These are phyloP conservation scores for Rhypophila decipiens DNA, from an alignment of 495 filamentous ascomycete species.

Conservation along the genomic window DNA sequence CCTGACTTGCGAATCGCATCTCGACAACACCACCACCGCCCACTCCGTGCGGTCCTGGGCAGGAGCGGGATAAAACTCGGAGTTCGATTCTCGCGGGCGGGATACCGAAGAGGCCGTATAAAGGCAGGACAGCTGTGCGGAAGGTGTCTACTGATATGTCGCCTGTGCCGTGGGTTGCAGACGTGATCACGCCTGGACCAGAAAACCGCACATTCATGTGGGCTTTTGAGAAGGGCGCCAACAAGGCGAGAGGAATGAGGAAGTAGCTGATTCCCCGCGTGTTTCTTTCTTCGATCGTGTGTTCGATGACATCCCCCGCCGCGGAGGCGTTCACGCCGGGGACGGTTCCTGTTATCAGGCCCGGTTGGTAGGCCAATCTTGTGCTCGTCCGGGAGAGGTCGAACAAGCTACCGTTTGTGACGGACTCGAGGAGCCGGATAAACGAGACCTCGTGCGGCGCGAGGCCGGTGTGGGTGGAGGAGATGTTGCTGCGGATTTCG, in stretches of 20 bases:
- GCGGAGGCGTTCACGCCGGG: slow-evolving; percentile 55
- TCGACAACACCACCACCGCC: slow-evolving; percentile 91
- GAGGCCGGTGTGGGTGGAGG: slow-evolving; percentile 78
- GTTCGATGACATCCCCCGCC: slow-evolving; percentile 64
- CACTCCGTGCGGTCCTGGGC: slow-evolving; percentile 60
- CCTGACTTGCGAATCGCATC: slow-evolving; percentile 83
- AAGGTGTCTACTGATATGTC: slow-evolving; percentile 90
- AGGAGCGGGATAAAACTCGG: slow-evolving; percentile 71
- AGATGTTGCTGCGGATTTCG: slow-evolving; percentile 82
- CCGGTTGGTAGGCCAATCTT: slow-evolving; percentile 81
- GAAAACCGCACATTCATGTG: slow-evolving; percentile 82
- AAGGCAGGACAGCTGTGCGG: slow-evolving; percentile 83
- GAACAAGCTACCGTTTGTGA: slow-evolving; percentile 92
- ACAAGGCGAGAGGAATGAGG: slow-evolving; percentile 77
- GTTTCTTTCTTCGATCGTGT: slow-evolving; percentile 69
- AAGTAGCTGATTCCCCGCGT: slow-evolving; percentile 85
- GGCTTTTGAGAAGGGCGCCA: slow-evolving; percentile 89
- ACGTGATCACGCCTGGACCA: slow-evolving; percentile 90
- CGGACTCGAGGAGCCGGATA: slow-evolving; percentile 83
- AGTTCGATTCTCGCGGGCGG: slow-evolving; percentile 75
- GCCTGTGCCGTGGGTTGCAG: slow-evolving; percentile 60
- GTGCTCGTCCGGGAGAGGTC: slow-evolving; percentile 95
- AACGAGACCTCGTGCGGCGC: slow-evolving; percentile 90
- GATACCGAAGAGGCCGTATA: slow-evolving; percentile 87
- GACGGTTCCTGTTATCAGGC: slow-evolving; percentile 77